Conservation (phyloP, 2,329 filamentous ascomycete species). For the Fusarium equiseti region DNA sequence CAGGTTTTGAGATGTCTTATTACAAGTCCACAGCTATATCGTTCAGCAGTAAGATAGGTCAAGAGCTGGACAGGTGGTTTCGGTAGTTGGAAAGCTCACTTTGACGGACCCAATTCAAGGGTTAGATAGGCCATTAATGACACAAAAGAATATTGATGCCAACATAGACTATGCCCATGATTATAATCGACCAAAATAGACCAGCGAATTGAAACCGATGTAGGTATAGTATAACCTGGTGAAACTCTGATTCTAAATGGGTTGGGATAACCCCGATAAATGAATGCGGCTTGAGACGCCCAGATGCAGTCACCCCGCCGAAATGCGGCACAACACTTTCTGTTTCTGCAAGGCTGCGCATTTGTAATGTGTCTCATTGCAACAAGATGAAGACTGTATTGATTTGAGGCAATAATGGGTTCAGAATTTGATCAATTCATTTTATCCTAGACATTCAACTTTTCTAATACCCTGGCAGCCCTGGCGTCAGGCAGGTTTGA, state of each 20-base stretch:
- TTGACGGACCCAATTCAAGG: conserved; percentile 3
- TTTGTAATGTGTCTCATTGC: not conserved
- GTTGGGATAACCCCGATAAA: conserved; percentile 29
- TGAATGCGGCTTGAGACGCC: conserved; percentile 35
- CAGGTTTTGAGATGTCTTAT: not conserved
- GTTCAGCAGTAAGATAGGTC: not conserved
- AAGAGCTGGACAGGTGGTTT: conserved; percentile 7
- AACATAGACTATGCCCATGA: not conserved
- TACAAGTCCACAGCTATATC: not conserved
- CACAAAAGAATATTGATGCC: conserved; percentile 20
- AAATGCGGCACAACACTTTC: not conserved
- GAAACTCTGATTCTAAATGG: not conserved
- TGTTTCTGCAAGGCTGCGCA: not conserved
- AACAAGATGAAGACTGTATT: not conserved
- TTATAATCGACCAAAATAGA: not conserved
- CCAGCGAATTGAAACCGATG: not conserved
- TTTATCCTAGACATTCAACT: not conserved
- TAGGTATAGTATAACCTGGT: not conserved
- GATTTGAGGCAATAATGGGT: not conserved
- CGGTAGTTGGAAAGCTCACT: conserved; percentile 8
- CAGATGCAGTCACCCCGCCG: not conserved
- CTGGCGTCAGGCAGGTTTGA: not conserved
- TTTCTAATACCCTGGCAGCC: not conserved
- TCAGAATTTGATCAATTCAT: not conserved
- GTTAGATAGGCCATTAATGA: conserved; percentile 15